A percentile compares a stretch with the other conserved stretches of the same genome.
Evolutionary conservation across 805 yeast genomes (phyloP).

Genomic region (Yamadazyma laniorum): DNA sequence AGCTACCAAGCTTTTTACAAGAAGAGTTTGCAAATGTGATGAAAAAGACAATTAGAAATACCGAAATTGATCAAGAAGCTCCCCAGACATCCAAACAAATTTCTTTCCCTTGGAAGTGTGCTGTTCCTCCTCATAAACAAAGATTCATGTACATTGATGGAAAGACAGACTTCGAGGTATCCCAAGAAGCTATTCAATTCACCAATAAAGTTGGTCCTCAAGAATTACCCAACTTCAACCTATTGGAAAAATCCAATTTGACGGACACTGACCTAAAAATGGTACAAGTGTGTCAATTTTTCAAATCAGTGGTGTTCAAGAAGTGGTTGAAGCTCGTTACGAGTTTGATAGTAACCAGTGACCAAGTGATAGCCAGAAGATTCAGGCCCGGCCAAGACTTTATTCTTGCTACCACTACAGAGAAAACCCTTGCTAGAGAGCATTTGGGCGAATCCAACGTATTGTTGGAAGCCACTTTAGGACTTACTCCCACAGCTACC

Average conservation of each 20-base stretch:
- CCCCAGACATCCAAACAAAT: slow-evolving; percentile 60
- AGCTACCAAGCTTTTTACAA: slow-evolving; percentile 62
- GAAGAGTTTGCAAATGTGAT: slow-evolving; percentile 39
- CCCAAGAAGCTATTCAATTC: slow-evolving; percentile 30
- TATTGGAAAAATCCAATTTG: slow-evolving; percentile 16
- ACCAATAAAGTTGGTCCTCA: slow-evolving; percentile 41
- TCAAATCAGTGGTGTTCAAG: slow-evolving; percentile 60
- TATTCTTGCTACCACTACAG: slow-evolving; percentile 76
- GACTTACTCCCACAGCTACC: slow-evolving; percentile 65
- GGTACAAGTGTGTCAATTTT: slow-evolving; percentile 53
- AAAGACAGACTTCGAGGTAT: slow-evolving; percentile 31
- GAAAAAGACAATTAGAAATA: slow-evolving; percentile 38
- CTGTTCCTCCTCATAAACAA: slow-evolving; percentile 93
- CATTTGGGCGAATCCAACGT: slow-evolving; percentile 39
- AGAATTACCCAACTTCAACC: slow-evolving; percentile 56
- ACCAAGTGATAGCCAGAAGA: slow-evolving; percentile 72
- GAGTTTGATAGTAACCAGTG: slow-evolving; percentile 57
- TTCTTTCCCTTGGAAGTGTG: slow-evolving; percentile 78
- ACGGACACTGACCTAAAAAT: slow-evolving; percentile 39
- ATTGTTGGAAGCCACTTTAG: slow-evolving; percentile 74
- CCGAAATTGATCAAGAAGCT: slow-evolving; percentile 60
- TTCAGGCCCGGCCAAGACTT: slow-evolving; percentile 96
- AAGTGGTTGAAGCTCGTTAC: slow-evolving; percentile 70
- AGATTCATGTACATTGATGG: slow-evolving; percentile 83
- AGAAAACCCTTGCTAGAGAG: slow-evolving; percentile 34